Evolutionary conservation across 202 grass and related monocot species (phyloP), one percentile per base, ranked within the genome.

Genomic region (Schoenoplectus triqueter): DNA sequence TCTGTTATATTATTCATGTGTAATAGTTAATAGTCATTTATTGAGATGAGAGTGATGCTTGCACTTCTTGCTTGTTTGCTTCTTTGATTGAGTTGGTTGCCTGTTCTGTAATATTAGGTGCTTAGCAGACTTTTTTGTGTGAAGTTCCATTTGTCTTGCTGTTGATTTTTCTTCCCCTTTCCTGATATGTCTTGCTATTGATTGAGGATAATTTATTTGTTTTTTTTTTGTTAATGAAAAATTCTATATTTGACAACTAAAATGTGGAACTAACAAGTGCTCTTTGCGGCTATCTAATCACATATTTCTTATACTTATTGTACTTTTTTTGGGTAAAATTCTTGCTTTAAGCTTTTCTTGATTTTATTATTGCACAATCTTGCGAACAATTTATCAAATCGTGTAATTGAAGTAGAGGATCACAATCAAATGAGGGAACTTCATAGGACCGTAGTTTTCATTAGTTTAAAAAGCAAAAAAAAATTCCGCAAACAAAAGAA

Each of bases 81-180:
- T 89, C 68, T 86, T 79, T 89, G 83, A 88, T 88, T 84, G 63
- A 87, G 85, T 94, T 72, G 82, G 64, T 87, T 66, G 78, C 74
- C 86, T 81, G 85, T 51, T 54, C 20, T 39, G 88, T 84, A 84
- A 51, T 74, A 69, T 64, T 80, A 69, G 41, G 72, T 84, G 75
- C 75, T 85, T 49, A 20, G 45, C 5, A 84, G 11, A 78, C 64
- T 85, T 72, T 94, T 15, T 82, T 85, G 84, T 86, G 84, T 90
- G 84, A 84, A 92, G 80, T 70, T 88, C 86, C 62, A 63, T 80
- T 85, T 84, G 69, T 40, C 4, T 64, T 45, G 41, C 9, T 81
- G 64, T 20, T 44, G 7, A 62, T 41, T 63, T 41, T 57, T 57
- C 17, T 41, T 57, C 57, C 17, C 3, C 1, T 3, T 19, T 31